These are phyloP conservation scores for Boletus rufocinnamomeus DNA, from an alignment of 768 basidiomycete species.

Conservation along the genomic window DNA sequence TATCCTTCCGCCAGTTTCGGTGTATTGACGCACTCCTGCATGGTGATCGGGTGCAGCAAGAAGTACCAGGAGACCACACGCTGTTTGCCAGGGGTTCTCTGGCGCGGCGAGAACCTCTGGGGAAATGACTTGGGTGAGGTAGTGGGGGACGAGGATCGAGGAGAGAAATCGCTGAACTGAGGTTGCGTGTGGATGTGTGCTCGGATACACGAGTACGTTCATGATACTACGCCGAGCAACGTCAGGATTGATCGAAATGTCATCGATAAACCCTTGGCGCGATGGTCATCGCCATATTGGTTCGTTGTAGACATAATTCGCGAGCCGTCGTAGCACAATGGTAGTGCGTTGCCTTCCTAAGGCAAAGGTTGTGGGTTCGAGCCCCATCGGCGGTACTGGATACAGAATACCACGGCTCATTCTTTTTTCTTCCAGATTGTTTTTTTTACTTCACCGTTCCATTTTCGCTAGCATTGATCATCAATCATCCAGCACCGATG, in stretches of 20 bases:
- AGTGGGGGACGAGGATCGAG: conserved; percentile 65
- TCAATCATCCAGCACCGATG: not conserved
- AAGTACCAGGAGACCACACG: conserved; percentile 81
- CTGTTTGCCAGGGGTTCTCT: conserved; percentile 72
- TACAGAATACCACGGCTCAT: conserved; percentile 23
- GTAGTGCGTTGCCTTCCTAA: conserved; percentile 43
- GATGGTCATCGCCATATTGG: not conserved
- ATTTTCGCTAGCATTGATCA: not conserved
- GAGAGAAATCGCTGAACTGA: conserved; percentile 52
- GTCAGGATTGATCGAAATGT: not conserved
- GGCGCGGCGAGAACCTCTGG: conserved; percentile 54
- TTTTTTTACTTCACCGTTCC: not conserved
- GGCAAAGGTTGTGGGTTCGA: conserved; percentile 43
- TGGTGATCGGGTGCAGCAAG: conserved; percentile 51
- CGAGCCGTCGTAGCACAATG: conserved; percentile 42
- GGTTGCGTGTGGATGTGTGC: conserved; percentile 55
- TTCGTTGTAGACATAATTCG: no score
- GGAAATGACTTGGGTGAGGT: conserved; percentile 73
- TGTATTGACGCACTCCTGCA: conserved; percentile 56
- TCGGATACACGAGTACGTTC: conserved; percentile 77
- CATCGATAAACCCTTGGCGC: not conserved
- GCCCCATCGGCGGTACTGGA: conserved; percentile 40
- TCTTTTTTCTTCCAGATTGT: conserved; percentile 2
- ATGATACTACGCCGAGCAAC: conserved; percentile 37
- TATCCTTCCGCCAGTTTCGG: conserved; percentile 68